Evolutionary conservation across 768 basidiomycete species (phyloP).

Genomic region (Tylopilus rubrobrunneus): DNA sequence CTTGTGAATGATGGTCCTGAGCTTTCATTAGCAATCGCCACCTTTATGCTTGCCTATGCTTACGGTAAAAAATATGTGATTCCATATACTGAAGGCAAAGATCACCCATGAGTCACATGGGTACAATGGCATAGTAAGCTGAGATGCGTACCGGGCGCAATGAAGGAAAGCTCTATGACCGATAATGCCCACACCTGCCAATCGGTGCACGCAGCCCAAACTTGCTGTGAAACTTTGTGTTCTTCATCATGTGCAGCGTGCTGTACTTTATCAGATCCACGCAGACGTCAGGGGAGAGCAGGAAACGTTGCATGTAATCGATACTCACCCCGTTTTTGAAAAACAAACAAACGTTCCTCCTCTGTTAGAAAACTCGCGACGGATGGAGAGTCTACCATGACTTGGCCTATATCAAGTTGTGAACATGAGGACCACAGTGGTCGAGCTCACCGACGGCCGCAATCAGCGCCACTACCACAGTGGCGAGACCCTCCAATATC

Average conservation of each 20-base stretch:
- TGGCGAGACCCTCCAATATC: constrained; percentile 5
- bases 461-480: background rate
- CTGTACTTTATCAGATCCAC: background rate
- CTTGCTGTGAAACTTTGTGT: background rate
- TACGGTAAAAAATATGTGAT: constrained; percentile 5
- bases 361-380: background rate
- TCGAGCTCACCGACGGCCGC: background rate
- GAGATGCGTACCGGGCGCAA: background rate
- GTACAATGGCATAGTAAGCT: background rate
- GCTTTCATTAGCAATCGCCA: background rate
- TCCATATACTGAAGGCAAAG: background rate
- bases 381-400: constrained; percentile 4
- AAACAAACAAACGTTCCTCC: background rate
- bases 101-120: background rate
- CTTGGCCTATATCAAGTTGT: background rate
- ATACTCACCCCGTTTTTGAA: background rate
- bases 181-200: constrained; percentile 5
- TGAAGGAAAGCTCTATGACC: background rate
- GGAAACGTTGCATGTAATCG: background rate
- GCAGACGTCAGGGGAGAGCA: background rate
- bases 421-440: background rate
- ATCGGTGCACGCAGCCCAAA: constrained; percentile 3
- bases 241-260: background rate
- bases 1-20: constrained; percentile 4
- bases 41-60: background rate